Conservation (phyloP, 805 yeast species). For the Kregervanrija delftensis region DNA sequence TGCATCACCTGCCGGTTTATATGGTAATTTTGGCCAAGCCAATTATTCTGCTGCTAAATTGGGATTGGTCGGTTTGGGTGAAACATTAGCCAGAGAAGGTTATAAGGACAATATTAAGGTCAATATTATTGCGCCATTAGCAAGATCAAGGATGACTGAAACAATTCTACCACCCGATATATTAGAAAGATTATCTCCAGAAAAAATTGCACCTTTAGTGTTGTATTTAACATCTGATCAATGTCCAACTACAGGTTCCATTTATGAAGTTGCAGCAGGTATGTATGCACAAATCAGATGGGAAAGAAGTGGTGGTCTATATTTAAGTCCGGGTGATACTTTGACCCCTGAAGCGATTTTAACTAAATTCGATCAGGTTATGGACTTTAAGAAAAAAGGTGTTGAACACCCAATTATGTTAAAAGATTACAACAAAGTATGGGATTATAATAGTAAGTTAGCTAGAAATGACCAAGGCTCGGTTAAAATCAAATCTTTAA, state of each 20-base stretch:
- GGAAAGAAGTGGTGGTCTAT: conserved; percentile 86
- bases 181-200: conserved; percentile 74
- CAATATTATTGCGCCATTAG: conserved; percentile 89
- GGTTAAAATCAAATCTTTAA: conserved; percentile 48
- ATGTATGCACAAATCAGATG: conserved; percentile 86
- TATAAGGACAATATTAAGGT: conserved; percentile 72
- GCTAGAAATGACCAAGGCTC: conserved; percentile 53
- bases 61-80: conserved; percentile 86
- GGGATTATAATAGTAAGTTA: conserved; percentile 43
- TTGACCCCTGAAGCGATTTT: conserved; percentile 85
- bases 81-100: conserved; percentile 94
- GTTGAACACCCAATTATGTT: conserved; percentile 65
- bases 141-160: conserved; percentile 95
- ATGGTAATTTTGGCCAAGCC: conserved; percentile 95
- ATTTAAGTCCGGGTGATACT: conserved; percentile 59
- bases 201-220: conserved; percentile 87
- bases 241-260: conserved; percentile 59
- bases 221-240: conserved; percentile 68
- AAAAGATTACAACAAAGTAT: conserved; percentile 61
- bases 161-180: conserved; percentile 79
- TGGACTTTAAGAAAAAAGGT: conserved; percentile 52
- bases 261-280: conserved; percentile 93
- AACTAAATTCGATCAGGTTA: conserved; percentile 54
- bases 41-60: conserved; percentile 92
- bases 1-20: conserved; percentile 95